These are phyloP conservation scores for Selaginella tamariscina DNA, from an alignment of 75 land plant genomes.

Conservation along the genomic window DNA sequence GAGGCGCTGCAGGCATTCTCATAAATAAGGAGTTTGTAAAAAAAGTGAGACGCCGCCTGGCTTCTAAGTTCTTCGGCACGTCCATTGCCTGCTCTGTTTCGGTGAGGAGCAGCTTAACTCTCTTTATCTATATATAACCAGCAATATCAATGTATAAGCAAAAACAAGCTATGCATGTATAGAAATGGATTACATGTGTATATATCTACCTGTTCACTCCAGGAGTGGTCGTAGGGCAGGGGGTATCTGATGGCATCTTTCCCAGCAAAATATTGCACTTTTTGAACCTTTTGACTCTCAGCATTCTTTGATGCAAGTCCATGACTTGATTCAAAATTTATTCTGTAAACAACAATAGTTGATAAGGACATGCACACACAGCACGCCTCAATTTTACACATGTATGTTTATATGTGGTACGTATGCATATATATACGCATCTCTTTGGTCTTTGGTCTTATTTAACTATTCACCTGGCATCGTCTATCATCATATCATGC, in stretches of 20 bases:
- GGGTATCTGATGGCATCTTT: not conserved
- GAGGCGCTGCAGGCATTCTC: conserved; percentile 88
- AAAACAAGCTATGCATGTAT: too few species aligned
- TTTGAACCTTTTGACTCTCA: not conserved
- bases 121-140: conserved; percentile 43
- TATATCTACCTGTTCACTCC: conserved; percentile 9
- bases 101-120: conserved; percentile 55
- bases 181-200: too few species aligned
- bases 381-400: too few species aligned
- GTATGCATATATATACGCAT: too few species aligned
- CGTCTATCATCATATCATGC: not conserved
- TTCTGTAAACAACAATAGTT: not conserved
- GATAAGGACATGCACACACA: not conserved
- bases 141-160: conserved; percentile 63
- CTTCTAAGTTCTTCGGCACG: conserved; percentile 79
- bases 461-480: not conserved
- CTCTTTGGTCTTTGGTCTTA: too few species aligned
- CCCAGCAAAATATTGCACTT: not conserved
- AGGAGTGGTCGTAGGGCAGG: not conserved
- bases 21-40: conserved; percentile 90
- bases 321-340: not conserved
- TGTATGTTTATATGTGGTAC: not conserved
- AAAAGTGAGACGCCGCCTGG: conserved; percentile 78
- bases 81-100: conserved; percentile 52
- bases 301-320: not conserved